Base-by-base conservation (phyloP, 164 flowering plant species). In the Annona squamosa region DNA sequence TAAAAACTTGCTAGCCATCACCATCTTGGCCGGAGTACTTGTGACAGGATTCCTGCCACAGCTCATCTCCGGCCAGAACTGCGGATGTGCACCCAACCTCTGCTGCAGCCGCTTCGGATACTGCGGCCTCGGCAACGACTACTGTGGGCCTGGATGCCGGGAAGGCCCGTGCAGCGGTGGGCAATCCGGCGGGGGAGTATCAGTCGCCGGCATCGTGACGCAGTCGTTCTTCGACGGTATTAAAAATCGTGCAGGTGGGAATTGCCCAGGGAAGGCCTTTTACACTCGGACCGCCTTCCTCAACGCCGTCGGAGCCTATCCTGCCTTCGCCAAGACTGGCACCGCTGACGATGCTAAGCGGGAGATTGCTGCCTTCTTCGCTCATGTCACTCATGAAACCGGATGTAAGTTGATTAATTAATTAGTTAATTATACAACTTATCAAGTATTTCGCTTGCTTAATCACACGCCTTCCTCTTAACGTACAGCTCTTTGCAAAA, bases 21-120 rank as follows among this genome's bases (percentile, higher is more conserved):
- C 13, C 59, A 52, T 52, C 59, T 52, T 12, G 59, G 59, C 59
- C 59, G 59, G 59, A 52, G 13, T 52, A 26, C 37, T 26, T 52
- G 3, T 52, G 13, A 16, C 13, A 10, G 13, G 59, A 1, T 7
- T 52, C 2, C 59, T 52, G 59, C 59, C 59, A 16, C 13, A 52
- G 13, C 13, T 52, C 1, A 52, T 52, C 59, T 52, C 59, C 59
- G 59, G 3, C 13, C 59, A 52, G 59, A 26, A 26, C 37, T 81
- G 87, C 65, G 85, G 88, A 12, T 85, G 86, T 69, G 75, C 82
- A 7, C 3, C 81, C 0, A 70, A 75, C 57, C n/a, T 73, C 0
- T 86, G 89, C 64, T 86, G 89, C 62, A 86, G 89, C 74, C 59
- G 46, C 47, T 79, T 0, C 4, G 85, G 89, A 1, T 86, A 74